Percentiles rank a stretch among this genome's conserved stretches.
Evolutionary conservation across 805 yeast genomes (phyloP).

Genomic region (Debaryomyces prosopidis): DNA sequence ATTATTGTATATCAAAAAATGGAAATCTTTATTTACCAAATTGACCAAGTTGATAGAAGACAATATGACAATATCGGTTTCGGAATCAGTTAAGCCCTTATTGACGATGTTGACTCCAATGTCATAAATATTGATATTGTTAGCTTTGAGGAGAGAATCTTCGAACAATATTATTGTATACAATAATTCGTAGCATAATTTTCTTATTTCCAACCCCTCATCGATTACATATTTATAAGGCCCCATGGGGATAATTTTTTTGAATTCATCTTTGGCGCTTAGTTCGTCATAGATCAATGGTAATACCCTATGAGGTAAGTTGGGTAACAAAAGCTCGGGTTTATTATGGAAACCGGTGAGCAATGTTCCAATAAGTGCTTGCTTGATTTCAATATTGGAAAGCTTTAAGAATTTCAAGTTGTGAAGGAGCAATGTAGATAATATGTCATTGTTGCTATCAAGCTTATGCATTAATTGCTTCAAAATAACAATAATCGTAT

Average conservation of each 20-base stretch:
- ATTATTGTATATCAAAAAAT: slow-evolving; percentile 16
- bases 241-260: slow-evolving; percentile 75
- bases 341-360: slow-evolving; percentile 60
- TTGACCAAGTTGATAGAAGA: slow-evolving; percentile 43
- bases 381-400: slow-evolving; percentile 53
- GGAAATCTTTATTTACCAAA: slow-evolving; percentile 36
- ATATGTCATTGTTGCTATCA: slow-evolving; percentile 12
- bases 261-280: slow-evolving; percentile 52
- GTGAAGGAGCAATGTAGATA: slow-evolving; percentile 14
- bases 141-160: slow-evolving; percentile 17
- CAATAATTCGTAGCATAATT: slow-evolving; percentile 68
- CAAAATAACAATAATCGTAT: slow-evolving; percentile 33
- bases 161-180: slow-evolving; percentile 49
- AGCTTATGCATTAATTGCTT: slow-evolving; percentile 28
- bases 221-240: slow-evolving; percentile 84
- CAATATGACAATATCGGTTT: slow-evolving; percentile 56
- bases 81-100: slow-evolving; percentile 59
- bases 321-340: slow-evolving; percentile 47
- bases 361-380: slow-evolving; percentile 58
- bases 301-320: slow-evolving; percentile 43
- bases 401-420: slow-evolving; percentile 24
- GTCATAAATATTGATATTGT: slow-evolving; percentile 25
- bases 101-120: slow-evolving; percentile 45
- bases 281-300: slow-evolving; percentile 57
- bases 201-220: slow-evolving; percentile 71